Conservation (phyloP, 2,329 filamentous ascomycete genomes). For the Hypoxylon sp. region DNA sequence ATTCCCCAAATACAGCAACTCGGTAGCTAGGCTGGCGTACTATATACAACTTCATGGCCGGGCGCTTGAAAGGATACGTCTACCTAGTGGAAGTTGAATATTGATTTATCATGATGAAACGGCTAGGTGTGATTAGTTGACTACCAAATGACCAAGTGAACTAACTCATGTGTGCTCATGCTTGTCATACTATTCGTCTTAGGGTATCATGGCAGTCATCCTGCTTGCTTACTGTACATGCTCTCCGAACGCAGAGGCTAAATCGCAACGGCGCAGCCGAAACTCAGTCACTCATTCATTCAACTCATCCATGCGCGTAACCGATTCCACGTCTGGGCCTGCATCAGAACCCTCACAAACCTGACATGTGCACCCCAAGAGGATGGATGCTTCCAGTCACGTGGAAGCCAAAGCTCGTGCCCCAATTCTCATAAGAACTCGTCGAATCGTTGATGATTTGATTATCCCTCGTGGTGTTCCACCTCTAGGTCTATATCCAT, state of each 20-base stretch:
- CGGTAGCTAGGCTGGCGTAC: too few relatives aligned
- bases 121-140: neutral
- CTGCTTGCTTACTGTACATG: slow-evolving; percentile 21
- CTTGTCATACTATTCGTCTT: slow-evolving; percentile 18
- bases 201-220: slow-evolving; percentile 37
- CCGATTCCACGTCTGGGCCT: neutral
- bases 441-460: neutral
- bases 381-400: slow-evolving; percentile 1
- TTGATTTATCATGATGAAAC: neutral
- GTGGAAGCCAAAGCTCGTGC: slow-evolving; percentile 9
- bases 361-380: neutral
- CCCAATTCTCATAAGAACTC: slow-evolving; percentile 11
- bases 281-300: slow-evolving; percentile 7
- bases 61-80: too few relatives aligned
- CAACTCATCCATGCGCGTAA: neutral
- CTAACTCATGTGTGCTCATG: slow-evolving; percentile 2
- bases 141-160: neutral
- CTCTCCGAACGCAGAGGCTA: slow-evolving; percentile 1
- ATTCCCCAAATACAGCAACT: too few relatives aligned
- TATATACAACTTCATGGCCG: neutral
- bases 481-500: slow-evolving; percentile 57
- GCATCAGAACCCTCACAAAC: neutral
- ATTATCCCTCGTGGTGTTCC: slow-evolving; percentile 36
- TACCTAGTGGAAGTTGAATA: neutral
- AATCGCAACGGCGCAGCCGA: slow-evolving; percentile 1